Percentiles rank a stretch among this genome's conserved stretches.
phyloP scores from a whole-genome alignment of 1,284 basidiomycete genomes.

The Fomitopsis betulina region DNA sequence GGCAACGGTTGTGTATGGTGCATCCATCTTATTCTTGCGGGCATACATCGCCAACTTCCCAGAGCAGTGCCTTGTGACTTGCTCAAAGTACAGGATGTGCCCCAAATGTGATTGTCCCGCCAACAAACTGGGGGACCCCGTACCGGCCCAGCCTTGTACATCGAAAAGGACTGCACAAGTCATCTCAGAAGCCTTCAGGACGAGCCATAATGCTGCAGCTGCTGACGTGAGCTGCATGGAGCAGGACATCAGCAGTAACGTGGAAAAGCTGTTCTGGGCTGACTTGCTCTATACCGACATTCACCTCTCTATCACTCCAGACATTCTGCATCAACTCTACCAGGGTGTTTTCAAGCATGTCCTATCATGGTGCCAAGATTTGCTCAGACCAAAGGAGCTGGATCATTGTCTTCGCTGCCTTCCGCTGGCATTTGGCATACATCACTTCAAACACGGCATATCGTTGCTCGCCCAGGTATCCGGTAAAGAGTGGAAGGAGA shows the following conservation, averaged over 20 bases:
- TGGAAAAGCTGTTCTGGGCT: constrained; percentile 33
- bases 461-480: constrained; percentile 14
- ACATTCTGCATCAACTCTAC: constrained; percentile 39
- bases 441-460: constrained; percentile 21
- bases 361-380: constrained; percentile 18
- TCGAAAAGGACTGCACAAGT: constrained; percentile 5
- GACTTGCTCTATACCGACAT: constrained; percentile 32
- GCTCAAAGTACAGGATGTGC: constrained; percentile 9
- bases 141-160: neutral
- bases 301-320: constrained; percentile 32
- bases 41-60: constrained; percentile 24
- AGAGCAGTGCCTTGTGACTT: constrained; percentile 3
- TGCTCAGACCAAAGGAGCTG: constrained; percentile 12
- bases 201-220: neutral
- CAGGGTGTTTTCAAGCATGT: constrained; percentile 31
- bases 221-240: neutral
- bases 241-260: neutral
- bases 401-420: constrained; percentile 13
- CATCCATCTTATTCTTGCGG: constrained; percentile 20
- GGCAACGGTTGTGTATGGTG: constrained; percentile 14
- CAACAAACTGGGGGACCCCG: neutral
- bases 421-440: constrained; percentile 15
- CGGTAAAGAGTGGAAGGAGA: constrained; percentile 19
- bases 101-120: constrained; percentile 11
- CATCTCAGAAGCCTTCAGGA: neutral